A percentile compares a stretch with the other conserved stretches of the same genome.
Conservation (phyloP, 1,284 basidiomycete genomes). For the Tylopilus sp. region DNA sequence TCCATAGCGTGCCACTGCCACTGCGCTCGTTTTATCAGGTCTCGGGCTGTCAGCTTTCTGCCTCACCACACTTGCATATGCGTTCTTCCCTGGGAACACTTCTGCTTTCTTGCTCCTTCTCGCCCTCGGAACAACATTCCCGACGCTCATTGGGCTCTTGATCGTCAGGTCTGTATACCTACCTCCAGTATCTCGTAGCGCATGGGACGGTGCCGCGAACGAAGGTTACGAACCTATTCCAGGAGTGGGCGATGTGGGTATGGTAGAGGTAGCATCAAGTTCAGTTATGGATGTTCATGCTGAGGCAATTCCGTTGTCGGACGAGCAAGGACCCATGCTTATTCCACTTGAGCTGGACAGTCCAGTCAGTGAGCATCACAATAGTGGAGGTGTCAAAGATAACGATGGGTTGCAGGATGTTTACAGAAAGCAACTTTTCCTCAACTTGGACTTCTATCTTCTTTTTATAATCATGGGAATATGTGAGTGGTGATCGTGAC, state of each 20-base stretch:
- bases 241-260: constrained; percentile 22
- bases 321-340: constrained; percentile 9
- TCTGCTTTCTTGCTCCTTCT: constrained; percentile 76
- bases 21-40: constrained; percentile 82
- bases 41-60: constrained; percentile 88
- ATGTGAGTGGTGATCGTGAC: constrained; percentile 56
- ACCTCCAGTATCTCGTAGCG: constrained; percentile 27
- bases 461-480: constrained; percentile 80
- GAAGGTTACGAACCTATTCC: constrained; percentile 26
- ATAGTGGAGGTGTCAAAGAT: constrained; percentile 1
- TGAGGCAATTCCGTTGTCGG: constrained; percentile 26
- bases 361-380: constrained; percentile 6
- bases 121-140: constrained; percentile 74
- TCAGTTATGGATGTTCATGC: constrained; percentile 28
- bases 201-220: neutral
- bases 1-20: constrained; percentile 74
- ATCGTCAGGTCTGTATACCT: constrained; percentile 71
- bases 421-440: constrained; percentile 59
- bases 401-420: constrained; percentile 50
- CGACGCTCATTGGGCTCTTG: constrained; percentile 76
- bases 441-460: constrained; percentile 76
- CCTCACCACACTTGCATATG: constrained; percentile 76
- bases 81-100: constrained; percentile 77
- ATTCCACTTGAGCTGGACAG: constrained; percentile 18
- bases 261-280: constrained; percentile 40